Conservation (phyloP, 2,329 filamentous ascomycete genomes). For the Calonectria montana region DNA sequence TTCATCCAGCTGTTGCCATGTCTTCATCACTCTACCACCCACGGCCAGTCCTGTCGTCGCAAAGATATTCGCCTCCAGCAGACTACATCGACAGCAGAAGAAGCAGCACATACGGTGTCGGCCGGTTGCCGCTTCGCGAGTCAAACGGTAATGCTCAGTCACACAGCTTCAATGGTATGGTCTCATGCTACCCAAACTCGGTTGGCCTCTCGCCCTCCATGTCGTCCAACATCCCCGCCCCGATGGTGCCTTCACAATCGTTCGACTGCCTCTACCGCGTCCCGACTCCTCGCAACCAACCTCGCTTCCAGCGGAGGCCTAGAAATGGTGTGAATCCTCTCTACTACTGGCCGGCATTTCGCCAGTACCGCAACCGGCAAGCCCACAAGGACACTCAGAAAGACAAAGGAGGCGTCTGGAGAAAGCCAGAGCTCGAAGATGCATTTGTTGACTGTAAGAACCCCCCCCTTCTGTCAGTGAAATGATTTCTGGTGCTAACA, state of each 20-base stretch:
- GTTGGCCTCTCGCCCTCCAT: constrained; percentile 57
- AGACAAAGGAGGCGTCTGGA: constrained; percentile 68
- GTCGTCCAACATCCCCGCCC: constrained; percentile 61
- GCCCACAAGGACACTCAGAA: constrained; percentile 70
- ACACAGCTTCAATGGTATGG: constrained; percentile 53
- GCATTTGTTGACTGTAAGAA: constrained; percentile 74
- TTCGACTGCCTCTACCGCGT: constrained; percentile 54
- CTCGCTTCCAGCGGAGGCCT: constrained; percentile 48
- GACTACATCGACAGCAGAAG: constrained; percentile 61
- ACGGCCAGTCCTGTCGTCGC: constrained; percentile 61
- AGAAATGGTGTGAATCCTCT: constrained; percentile 66
- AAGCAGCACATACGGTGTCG: constrained; percentile 46
- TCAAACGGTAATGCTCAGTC: constrained; percentile 64
- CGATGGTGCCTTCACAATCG: constrained; percentile 63
- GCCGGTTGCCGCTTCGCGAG: constrained; percentile 62
- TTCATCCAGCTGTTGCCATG: constrained; percentile 45
- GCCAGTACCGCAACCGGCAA: constrained; percentile 74
- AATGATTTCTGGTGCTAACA: constrained; percentile 32
- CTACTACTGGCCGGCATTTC: constrained; percentile 71
- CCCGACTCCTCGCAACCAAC: constrained; percentile 51
- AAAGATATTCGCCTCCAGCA: constrained; percentile 60
- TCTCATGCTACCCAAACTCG: constrained; percentile 57
- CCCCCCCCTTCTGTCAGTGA: not conserved
- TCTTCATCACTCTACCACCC: constrained; percentile 54
- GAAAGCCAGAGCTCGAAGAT: constrained; percentile 68